phyloP scores from a whole-genome alignment of 495 filamentous ascomycete species.

The Chaetomium fimeti region DNA sequence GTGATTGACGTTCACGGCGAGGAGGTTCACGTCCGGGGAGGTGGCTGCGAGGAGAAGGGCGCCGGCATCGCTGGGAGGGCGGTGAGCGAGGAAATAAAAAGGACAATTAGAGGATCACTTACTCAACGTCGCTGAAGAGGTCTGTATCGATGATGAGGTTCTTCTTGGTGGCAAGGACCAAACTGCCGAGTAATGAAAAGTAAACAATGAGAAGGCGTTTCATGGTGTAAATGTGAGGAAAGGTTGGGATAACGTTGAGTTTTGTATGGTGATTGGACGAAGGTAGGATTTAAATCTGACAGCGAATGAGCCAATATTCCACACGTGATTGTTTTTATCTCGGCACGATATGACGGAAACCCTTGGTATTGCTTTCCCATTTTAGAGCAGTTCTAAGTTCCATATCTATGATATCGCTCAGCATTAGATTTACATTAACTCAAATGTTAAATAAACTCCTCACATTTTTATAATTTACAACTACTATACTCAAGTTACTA shows the following conservation, averaged over 20 bases:
- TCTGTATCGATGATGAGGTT: slow-evolving; percentile 45
- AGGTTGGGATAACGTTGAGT: background rate
- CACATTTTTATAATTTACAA: too few species aligned
- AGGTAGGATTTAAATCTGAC: background rate
- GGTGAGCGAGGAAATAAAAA: background rate
- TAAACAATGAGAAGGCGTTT: background rate
- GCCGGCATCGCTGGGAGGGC: slow-evolving; percentile 35
- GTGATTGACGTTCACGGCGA: slow-evolving; percentile 47
- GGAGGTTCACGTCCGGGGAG: slow-evolving; percentile 34
- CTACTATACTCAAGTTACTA: too few species aligned
- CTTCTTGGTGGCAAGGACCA: slow-evolving; percentile 19
- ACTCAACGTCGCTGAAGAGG: slow-evolving; percentile 48
- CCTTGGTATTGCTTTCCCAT: too few species aligned
- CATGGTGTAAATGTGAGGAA: background rate
- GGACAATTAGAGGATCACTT: background rate
- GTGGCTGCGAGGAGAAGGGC: slow-evolving; percentile 41
- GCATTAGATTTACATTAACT: too few species aligned
- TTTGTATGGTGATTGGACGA: background rate
- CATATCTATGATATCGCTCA: too few species aligned
- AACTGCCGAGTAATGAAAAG: background rate
- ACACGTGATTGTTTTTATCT: background rate
- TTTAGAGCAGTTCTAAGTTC: too few species aligned
- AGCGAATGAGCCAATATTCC: background rate
- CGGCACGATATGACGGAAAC: too few species aligned
- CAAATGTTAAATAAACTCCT: too few species aligned